Evolutionary conservation across 805 yeast genomes (phyloP).

Genomic region (Ogataea glucozyma): DNA sequence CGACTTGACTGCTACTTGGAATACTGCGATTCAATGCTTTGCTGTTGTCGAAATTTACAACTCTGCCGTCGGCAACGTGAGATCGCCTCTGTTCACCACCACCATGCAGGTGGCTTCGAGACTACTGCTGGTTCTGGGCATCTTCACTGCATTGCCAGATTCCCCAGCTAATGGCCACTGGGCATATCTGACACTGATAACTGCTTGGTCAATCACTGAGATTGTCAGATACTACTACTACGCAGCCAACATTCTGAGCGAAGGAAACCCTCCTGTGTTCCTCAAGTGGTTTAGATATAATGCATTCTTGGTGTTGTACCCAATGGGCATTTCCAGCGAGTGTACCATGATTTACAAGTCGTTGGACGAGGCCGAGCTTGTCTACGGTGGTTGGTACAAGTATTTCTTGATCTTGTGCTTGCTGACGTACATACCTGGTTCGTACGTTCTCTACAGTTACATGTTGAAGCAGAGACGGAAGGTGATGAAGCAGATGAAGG

Average conservation of each 20-base stretch:
- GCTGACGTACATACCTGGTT: constrained; percentile 79
- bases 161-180: constrained; percentile 61
- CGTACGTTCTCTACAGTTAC: constrained; percentile 79
- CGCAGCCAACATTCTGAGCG: constrained; percentile 59
- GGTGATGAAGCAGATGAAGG: constrained; percentile 51
- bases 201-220: constrained; percentile 96
- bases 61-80: constrained; percentile 75
- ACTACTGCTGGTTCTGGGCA: constrained; percentile 77
- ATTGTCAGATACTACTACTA: constrained; percentile 86
- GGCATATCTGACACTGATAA: constrained; percentile 64
- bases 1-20: constrained; percentile 54
- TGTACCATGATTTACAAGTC: constrained; percentile 67
- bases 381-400: constrained; percentile 52
- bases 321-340: constrained; percentile 90
- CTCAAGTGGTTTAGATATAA: constrained; percentile 80
- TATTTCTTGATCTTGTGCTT: constrained; percentile 57
- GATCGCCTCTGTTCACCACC: constrained; percentile 83
- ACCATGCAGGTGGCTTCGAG: constrained; percentile 86
- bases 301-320: constrained; percentile 79
- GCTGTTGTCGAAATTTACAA: constrained; percentile 84
- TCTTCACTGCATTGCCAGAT: constrained; percentile 72
- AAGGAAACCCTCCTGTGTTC: constrained; percentile 53
- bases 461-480: constrained; percentile 88
- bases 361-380: constrained; percentile 62
- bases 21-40: constrained; percentile 69